These are phyloP conservation scores for Chloranthus sessilifolius DNA, from an alignment of 164 flowering plant species.

Conservation along the genomic window DNA sequence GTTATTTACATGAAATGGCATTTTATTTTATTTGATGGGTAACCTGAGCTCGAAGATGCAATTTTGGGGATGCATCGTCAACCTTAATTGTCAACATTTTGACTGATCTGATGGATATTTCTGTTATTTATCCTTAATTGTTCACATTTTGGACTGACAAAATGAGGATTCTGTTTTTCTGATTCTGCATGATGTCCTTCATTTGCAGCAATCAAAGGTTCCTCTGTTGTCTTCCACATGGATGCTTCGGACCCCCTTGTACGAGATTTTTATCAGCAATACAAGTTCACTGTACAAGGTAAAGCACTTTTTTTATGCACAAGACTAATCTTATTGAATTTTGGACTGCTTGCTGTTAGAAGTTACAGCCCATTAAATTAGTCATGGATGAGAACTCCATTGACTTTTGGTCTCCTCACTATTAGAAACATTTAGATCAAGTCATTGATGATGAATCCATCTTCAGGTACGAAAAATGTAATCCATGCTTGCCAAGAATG, in stretches of 20 bases:
- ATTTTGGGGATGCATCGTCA: no score
- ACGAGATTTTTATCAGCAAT: slow-evolving; percentile 39
- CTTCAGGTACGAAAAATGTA: slow-evolving; percentile 82
- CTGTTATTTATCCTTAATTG: background rate
- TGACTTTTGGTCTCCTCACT: no score
- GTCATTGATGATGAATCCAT: background rate
- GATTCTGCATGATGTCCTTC: background rate
- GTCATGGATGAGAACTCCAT: no score
- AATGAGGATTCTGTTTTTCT: background rate
- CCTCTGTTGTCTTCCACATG: slow-evolving; percentile 60
- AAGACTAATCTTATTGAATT: background rate
- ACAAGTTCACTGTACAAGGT: slow-evolving; percentile 81
- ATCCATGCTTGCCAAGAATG: slow-evolving; percentile 71
- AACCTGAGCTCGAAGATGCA: no score
- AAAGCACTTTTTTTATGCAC: slow-evolving; percentile 4
- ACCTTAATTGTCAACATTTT: no score
- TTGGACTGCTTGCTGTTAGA: background rate
- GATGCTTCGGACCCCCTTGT: slow-evolving; percentile 24
- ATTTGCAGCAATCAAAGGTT: slow-evolving; percentile 70
- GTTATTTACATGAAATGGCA: no score
- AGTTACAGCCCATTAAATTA: no score
- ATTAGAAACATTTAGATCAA: background rate
- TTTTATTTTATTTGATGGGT: no score
- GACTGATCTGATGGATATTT: no score
- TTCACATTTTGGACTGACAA: slow-evolving; percentile 1